Conservation (phyloP, 2,329 filamentous ascomycete species). For the Claviceps arundinis region DNA sequence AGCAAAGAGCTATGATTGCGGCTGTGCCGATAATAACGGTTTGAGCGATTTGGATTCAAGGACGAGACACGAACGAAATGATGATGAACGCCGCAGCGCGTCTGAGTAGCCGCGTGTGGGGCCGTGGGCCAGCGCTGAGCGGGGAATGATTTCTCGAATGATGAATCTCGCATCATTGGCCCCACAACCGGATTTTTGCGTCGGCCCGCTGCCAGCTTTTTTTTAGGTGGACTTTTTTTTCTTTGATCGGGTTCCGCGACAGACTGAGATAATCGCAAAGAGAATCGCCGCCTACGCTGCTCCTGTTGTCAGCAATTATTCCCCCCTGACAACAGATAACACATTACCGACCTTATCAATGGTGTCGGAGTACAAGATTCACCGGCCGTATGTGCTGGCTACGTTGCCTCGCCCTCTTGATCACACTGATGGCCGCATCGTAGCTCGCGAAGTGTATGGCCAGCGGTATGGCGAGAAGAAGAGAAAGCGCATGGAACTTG, state of each 20-base stretch:
- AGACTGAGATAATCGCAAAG: not conserved
- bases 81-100: slow-evolving; percentile 4
- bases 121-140: not conserved
- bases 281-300: not conserved
- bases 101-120: not conserved
- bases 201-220: slow-evolving; percentile 19
- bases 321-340: not conserved
- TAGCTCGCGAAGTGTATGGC: slow-evolving; percentile 48
- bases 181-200: slow-evolving; percentile 23
- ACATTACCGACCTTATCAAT: slow-evolving; percentile 21
- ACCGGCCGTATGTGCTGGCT: slow-evolving; percentile 51
- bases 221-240: slow-evolving; percentile 19
- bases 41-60: not conserved
- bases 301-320: not conserved
- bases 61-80: not conserved
- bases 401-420: slow-evolving; percentile 46
- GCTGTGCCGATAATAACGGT: not conserved
- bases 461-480: slow-evolving; percentile 44
- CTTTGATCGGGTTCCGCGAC: slow-evolving; percentile 10
- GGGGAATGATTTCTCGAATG: not conserved
- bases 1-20: not conserved
- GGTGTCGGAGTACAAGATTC: slow-evolving; percentile 47
- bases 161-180: slow-evolving; percentile 1
- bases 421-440: slow-evolving; percentile 34
- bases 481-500: slow-evolving; percentile 49